Base-by-base conservation (phyloP, 768 basidiomycete species). In the Russula earlei region DNA sequence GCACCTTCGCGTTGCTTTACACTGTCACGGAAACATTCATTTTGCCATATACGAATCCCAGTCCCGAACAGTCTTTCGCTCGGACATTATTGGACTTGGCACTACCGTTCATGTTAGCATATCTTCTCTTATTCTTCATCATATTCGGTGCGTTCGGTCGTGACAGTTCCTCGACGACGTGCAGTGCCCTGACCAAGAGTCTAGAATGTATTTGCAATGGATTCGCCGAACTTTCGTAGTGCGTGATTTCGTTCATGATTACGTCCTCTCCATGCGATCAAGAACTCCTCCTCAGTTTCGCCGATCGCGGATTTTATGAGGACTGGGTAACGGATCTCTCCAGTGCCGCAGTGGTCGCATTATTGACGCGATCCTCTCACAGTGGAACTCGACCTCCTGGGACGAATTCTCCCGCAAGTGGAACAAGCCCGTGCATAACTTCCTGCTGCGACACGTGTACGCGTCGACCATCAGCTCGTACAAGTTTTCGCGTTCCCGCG, bases 361-460 rank as follows among this genome's bases (percentile, higher is more conserved):
- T 53, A 38, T 41, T 55, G 37, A 51, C n/a, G 24, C 42, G 5
- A 10, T 4, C 24, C 12, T 33, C 24, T 24, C n/a, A 61, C 74
- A 82, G 88, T 97, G 95, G 95, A 98, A 98, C 70, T 91, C 91
- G 6, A 91, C 87, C 0, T 90, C 91, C 2, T 93, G 88, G 89
- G 95, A 97, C 63, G 91, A 97, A 69, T 97, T 95, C 68, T 89
- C 94, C 4, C 84, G 96, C 42, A 94, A 95, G 72, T 98, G 96
- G 95, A 98, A 98, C 72, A 92, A 90, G 62, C 95, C 95, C 11
- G 95, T 97, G 31, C 85, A 98, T 62, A 77, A 78, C n/a, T 91
- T 91, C 78, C 80, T 99, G 37, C 78, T 98, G 17, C 83, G 91
- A 11, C 96, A 99, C 67, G 93, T 99, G 31, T 99, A 99, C 64